Evolutionary conservation across 1,139 yeast genomes (phyloP), one percentile per base, ranked within the genome.

Genomic region (Chernovozyma aurita): DNA sequence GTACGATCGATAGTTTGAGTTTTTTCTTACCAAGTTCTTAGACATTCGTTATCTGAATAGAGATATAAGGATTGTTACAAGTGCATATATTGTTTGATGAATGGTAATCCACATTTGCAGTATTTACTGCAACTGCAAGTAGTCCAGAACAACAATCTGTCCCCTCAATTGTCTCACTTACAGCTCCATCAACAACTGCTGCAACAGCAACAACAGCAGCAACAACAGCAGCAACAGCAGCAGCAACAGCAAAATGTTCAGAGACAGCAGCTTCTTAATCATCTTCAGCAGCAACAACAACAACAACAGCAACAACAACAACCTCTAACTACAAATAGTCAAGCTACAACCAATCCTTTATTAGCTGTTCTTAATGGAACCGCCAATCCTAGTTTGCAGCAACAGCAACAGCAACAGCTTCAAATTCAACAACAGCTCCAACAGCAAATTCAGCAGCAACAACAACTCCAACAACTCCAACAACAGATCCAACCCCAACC

Each of bases 91-190:
- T 20, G 9, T 20, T 9, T 9, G 18, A 57, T 58, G 63, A 68
- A 64, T 55, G 61, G 57, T 42, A 63, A 64, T 40, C 73, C 73
- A 28, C 75, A 68, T 44, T 63, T 68, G 37, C 74, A 66, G 47
- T 68, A 65, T 49, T 55, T 69, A 42, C 74, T 50, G 41, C 64
- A 54, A 33, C 66, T 49, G 44, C 65, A 53, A 31, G 56, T 49
- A 18, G 61, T 46, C 39, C 63, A 50, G 38, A 48, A 46, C 30
- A 49, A 49, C 30, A 52, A 44, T 15, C 68, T 60, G 38, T 63
- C 71, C 28, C 71, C 73, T 1, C 74, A 62, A 44, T 49, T 66
- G 29, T 44, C 65, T 2, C 73, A 62, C 40, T 46, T 65, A 26
- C 73, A 64, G 41, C 53, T 61, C 43, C 33, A 38, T 20, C 18